Conservation (phyloP, 768 basidiomycete species). For the Artomyces pyxidatus region DNA sequence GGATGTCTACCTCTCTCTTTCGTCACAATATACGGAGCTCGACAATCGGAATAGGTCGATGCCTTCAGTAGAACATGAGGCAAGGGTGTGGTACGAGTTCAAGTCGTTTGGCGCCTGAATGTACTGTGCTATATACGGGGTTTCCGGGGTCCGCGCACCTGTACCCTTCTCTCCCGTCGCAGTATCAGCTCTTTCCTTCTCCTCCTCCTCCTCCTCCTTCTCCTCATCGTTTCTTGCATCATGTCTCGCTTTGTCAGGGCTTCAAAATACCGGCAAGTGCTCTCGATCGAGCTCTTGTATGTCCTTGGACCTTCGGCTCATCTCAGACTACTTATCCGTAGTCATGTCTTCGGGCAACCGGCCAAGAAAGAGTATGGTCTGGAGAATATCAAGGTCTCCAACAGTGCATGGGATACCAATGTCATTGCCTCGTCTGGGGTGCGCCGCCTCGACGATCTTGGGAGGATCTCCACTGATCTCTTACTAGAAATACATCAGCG, state of each 20-base stretch:
- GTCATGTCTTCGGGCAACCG: conserved; percentile 87
- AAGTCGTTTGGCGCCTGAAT: too few species aligned
- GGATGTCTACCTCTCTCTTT: too few species aligned
- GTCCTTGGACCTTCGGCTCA: conserved; percentile 91
- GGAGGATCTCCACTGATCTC: neutral
- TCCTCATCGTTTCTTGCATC: neutral
- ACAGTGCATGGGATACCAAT: conserved; percentile 95
- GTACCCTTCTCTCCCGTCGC: too few species aligned
- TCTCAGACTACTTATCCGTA: conserved; percentile 20
- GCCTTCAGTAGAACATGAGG: too few species aligned
- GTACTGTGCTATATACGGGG: too few species aligned
- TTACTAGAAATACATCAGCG: conserved; percentile 55
- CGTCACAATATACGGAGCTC: too few species aligned
- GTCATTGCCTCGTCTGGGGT: conserved; percentile 79
- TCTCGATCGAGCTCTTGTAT: neutral
- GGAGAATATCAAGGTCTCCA: conserved; percentile 81
- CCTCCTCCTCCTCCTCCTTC: neutral
- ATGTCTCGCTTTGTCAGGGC: neutral
- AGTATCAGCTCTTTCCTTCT: too few species aligned
- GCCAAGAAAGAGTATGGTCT: conserved; percentile 77
- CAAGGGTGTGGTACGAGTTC: too few species aligned
- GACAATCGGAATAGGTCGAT: too few species aligned
- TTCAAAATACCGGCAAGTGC: neutral
- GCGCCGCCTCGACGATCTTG: conserved; percentile 21
- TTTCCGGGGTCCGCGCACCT: too few species aligned